Evolutionary conservation across 805 yeast species (phyloP).

Genomic region (Ogataea kodamae): DNA sequence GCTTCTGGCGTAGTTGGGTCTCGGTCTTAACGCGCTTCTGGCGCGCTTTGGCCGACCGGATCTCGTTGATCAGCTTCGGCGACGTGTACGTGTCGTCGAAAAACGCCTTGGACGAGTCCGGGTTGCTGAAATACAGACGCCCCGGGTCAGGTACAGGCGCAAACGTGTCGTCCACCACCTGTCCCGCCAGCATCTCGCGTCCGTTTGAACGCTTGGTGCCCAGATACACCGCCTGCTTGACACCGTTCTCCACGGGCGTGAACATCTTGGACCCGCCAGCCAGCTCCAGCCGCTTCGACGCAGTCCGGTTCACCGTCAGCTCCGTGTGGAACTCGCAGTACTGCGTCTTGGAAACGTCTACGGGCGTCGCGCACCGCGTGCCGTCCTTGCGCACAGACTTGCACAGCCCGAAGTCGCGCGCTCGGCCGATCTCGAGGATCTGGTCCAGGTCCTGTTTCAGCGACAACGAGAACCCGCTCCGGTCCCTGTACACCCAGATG

Average conservation of each 20-base stretch:
- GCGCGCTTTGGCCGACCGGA: slow-evolving; percentile 36
- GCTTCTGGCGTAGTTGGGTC: slow-evolving; percentile 29
- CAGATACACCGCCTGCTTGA: slow-evolving; percentile 40
- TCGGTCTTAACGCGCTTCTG: slow-evolving; percentile 38
- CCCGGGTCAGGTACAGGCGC: slow-evolving; percentile 23
- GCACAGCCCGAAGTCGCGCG: slow-evolving; percentile 69
- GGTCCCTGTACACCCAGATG: slow-evolving; percentile 38
- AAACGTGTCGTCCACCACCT: slow-evolving; percentile 25
- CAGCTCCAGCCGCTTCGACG: slow-evolving; percentile 72
- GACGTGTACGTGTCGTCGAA: slow-evolving; percentile 47
- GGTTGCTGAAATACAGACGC: slow-evolving; percentile 36
- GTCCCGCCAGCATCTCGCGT: slow-evolving; percentile 27
- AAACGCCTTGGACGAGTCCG: slow-evolving; percentile 46
- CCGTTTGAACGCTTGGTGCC: slow-evolving; percentile 24
- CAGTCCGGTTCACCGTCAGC: slow-evolving; percentile 44
- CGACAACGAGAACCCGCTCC: slow-evolving; percentile 48
- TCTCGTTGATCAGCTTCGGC: slow-evolving; percentile 42
- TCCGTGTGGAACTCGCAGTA: slow-evolving; percentile 76
- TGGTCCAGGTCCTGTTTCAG: slow-evolving; percentile 48
- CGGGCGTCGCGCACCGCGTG: slow-evolving; percentile 53
- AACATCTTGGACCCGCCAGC: slow-evolving; percentile 56
- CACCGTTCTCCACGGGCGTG: slow-evolving; percentile 49
- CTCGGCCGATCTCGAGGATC: slow-evolving; percentile 69
- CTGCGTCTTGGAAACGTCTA: slow-evolving; percentile 49
- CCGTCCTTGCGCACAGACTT: slow-evolving; percentile 45